Percentiles rank a stretch among this genome's conserved stretches.
phyloP scores from a whole-genome alignment of 2,329 filamentous ascomycete genomes.

The Sarocladium oryzae region DNA sequence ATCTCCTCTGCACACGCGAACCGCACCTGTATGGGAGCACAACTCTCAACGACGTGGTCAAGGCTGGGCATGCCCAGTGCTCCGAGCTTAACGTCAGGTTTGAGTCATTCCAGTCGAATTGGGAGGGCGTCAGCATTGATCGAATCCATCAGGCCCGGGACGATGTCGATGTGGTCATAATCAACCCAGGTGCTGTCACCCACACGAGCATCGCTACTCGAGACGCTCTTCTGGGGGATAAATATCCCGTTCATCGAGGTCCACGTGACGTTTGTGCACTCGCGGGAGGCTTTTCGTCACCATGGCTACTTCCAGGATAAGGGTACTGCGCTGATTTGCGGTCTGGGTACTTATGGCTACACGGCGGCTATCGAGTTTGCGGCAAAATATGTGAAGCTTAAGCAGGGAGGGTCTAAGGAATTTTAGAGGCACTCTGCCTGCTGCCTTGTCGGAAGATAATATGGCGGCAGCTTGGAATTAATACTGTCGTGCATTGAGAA shows the following conservation, averaged over 20 bases:
- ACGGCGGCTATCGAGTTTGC: conserved; percentile 46
- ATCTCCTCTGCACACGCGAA: conserved; percentile 58
- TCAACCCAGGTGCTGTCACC: conserved; percentile 67
- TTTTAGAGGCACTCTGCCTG: too few relatives aligned
- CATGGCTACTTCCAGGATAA: conserved; percentile 69
- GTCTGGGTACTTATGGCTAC: conserved; percentile 53
- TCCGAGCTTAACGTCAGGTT: conserved; percentile 21
- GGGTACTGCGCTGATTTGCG: conserved; percentile 62
- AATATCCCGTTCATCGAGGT: conserved; percentile 66
- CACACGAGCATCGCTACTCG: conserved; percentile 67
- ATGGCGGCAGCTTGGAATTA: too few relatives aligned
- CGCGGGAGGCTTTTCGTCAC: conserved; percentile 59
- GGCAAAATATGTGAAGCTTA: background rate
- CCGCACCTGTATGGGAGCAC: conserved; percentile 55
- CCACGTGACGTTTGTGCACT: conserved; percentile 66
- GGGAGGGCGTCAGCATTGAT: conserved; percentile 55
- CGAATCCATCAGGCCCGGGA: conserved; percentile 47
- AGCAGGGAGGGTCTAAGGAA: too few relatives aligned
- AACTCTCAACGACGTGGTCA: conserved; percentile 38
- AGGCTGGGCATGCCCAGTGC: conserved; percentile 13
- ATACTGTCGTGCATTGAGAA: too few relatives aligned
- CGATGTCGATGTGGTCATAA: conserved; percentile 54
- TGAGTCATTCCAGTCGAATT: conserved; percentile 53
- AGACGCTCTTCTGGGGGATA: conserved; percentile 61
- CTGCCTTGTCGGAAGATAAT: too few relatives aligned